phyloP scores from a whole-genome alignment of 257 asterid genomes.

The Linaria vulgaris region DNA sequence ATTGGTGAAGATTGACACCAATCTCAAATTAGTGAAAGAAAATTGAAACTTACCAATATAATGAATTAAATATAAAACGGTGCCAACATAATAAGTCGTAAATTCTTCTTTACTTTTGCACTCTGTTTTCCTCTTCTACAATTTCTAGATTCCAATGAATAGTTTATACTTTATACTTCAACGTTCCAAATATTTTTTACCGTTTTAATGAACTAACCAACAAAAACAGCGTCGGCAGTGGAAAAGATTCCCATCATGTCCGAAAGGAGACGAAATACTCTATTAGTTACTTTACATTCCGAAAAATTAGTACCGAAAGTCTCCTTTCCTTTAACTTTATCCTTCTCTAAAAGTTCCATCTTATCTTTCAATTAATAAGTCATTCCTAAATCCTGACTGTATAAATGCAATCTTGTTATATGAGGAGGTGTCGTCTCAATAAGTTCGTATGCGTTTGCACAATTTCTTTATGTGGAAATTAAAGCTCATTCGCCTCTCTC shows the following conservation, averaged over 20 bases:
- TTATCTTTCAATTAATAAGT: background rate
- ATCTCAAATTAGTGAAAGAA: too few species aligned
- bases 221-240: background rate
- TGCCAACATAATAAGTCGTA: too few species aligned
- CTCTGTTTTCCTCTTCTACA: background rate
- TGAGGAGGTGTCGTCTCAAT: constrained; percentile 12
- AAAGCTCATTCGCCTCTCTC: too few species aligned
- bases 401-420: constrained; percentile 20
- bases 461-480: too few species aligned
- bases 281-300: constrained; percentile 24
- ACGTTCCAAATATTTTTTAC: background rate
- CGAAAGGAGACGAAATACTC: constrained; percentile 27
- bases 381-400: background rate
- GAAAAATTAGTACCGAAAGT: constrained; percentile 25
- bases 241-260: constrained; percentile 36
- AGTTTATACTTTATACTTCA: background rate
- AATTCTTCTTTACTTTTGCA: too few species aligned
- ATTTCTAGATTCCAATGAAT: constrained; percentile 17
- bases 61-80: too few species aligned
- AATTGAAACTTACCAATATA: too few species aligned
- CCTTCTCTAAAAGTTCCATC: background rate
- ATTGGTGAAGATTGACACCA: too few species aligned
- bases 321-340: constrained; percentile 40
- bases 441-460: too few species aligned
- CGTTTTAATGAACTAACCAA: constrained; percentile 15